Percentiles rank a stretch among this genome's conserved stretches.
Evolutionary conservation across 2,329 filamentous ascomycete species (phyloP).

Genomic region (Podosphaera leucotricha): DNA sequence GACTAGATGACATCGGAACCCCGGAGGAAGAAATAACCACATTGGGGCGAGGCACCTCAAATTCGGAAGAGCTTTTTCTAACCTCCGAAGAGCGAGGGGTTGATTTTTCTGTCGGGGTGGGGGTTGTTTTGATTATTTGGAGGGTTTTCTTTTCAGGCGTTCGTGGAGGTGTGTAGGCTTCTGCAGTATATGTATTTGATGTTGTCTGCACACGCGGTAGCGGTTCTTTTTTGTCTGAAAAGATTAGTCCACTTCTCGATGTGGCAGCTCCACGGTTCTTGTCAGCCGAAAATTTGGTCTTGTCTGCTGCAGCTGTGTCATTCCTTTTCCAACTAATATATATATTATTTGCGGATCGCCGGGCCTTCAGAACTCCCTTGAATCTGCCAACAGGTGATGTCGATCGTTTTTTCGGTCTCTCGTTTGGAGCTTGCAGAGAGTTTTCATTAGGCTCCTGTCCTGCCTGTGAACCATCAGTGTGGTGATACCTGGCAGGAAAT

Average conservation of each 20-base stretch:
- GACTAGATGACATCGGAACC: slow-evolving; percentile 52
- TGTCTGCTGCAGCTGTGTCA: slow-evolving; percentile 4
- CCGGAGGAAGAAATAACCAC: slow-evolving; percentile 38
- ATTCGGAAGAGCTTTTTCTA: slow-evolving; percentile 10
- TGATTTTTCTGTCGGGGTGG: slow-evolving; percentile 31
- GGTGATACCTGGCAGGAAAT: slow-evolving; percentile 12
- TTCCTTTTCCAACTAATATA: slow-evolving; percentile 20
- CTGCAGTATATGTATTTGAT: slow-evolving; percentile 10
- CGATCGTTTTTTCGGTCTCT: slow-evolving; percentile 28
- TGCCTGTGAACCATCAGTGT: slow-evolving; percentile 14
- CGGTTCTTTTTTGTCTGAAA: slow-evolving; percentile 11
- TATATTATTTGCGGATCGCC: slow-evolving; percentile 19
- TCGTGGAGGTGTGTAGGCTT: slow-evolving; percentile 10
- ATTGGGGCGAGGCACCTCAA: slow-evolving; percentile 18
- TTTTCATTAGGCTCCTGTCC: slow-evolving; percentile 16
- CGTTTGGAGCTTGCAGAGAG: slow-evolving; percentile 20
- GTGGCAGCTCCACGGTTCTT: slow-evolving; percentile 12
- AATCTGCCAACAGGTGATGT: slow-evolving; percentile 49
- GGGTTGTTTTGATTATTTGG: slow-evolving; percentile 39
- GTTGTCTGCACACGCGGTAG: slow-evolving; percentile 5
- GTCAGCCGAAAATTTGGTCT: slow-evolving; percentile 7
- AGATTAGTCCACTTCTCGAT: slow-evolving; percentile 12
- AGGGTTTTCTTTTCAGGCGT: slow-evolving; percentile 19
- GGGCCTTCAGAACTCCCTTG: slow-evolving; percentile 41
- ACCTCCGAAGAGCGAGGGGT: slow-evolving; percentile 10